These are phyloP conservation scores for Ophiostoma ips DNA, from an alignment of 2,329 filamentous ascomycete genomes.

Conservation along the genomic window DNA sequence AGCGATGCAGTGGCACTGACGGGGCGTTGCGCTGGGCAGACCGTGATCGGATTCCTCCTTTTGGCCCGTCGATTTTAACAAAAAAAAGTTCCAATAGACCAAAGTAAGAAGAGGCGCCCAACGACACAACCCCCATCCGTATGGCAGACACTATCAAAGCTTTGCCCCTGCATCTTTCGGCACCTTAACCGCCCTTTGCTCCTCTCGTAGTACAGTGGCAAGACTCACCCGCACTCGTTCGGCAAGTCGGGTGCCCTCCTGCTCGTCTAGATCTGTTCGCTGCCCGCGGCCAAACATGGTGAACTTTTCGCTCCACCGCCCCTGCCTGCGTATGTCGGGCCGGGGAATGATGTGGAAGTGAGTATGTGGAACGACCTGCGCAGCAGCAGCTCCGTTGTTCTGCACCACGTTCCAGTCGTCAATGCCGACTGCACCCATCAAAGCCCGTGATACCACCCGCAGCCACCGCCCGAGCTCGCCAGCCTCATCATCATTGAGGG, in stretches of 20 bases:
- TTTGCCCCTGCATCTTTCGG: neutral
- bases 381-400: constrained; percentile 82
- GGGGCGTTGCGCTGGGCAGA: too few relatives aligned
- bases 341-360: constrained; percentile 92
- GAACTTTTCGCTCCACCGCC: constrained; percentile 48
- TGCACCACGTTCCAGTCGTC: constrained; percentile 93
- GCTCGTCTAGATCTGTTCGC: constrained; percentile 62
- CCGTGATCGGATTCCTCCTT: too few relatives aligned
- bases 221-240: constrained; percentile 5
- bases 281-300: constrained; percentile 70
- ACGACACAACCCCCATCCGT: too few relatives aligned
- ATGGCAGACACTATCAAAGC: neutral
- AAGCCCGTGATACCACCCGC: constrained; percentile 56
- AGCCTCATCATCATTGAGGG: constrained; percentile 49
- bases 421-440: constrained; percentile 55
- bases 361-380: constrained; percentile 84
- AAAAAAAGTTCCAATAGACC: too few relatives aligned
- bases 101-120: too few relatives aligned
- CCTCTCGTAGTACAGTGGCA: neutral
- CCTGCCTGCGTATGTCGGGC: constrained; percentile 48
- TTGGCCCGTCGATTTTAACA: too few relatives aligned
- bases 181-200: neutral
- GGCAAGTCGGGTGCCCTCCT: constrained; percentile 51
- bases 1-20: too few relatives aligned
- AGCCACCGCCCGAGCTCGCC: constrained; percentile 54